Base-by-base conservation (phyloP, 2,329 filamentous ascomycete genomes). In the Botryotinia calthae region DNA sequence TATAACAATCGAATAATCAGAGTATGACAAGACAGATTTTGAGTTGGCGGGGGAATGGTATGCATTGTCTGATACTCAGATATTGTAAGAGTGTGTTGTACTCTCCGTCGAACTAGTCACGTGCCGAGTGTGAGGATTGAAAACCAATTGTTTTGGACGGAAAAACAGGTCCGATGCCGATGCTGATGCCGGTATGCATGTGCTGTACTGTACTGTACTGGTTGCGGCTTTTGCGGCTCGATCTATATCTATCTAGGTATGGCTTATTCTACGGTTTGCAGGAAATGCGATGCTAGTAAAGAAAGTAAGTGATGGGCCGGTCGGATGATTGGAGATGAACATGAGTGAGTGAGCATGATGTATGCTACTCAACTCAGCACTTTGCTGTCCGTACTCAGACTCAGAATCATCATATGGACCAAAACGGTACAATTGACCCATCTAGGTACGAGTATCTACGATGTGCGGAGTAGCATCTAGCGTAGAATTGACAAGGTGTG, bases 221-320 rank as follows among this genome's bases (percentile, higher is more conserved):
- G 8, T n/a, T 16, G 64, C 64, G 64, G 64, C 44, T 64, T 46
- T 64, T 64, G 63, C 46, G 63, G 63, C 63, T 66, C 63, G 22
- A 66, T 66, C 10, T n/a, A 42, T 44, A 63, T 44, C 25, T 34
- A 31, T 16, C 31, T 48, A 25, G 48, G 48, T 51, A 12, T 37
- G n/a, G 63, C 51, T 54, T 54, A 18, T 66, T 51, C 31, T 22
- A 62, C 37, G 22, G 20, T n/a, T 62, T 62, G 59, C 7, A 62
- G 34, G 12, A n/a, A n/a, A 40, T 14, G n/a, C 14, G 22, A 37
- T 37, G 37, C 25, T 14, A 42, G 22, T 9, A n/a, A 9, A 40
- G 22, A 9, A 40, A 40, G 31, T 9, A 62, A 37, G 34, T 62
- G 37, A 25, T 40, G 0, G 48, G 22, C 22, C 10, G 58, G 37